Evolutionary conservation across 768 basidiomycete genomes (phyloP), one percentile per base, ranked within the genome.

Genomic region (Cubamyces sp.): DNA sequence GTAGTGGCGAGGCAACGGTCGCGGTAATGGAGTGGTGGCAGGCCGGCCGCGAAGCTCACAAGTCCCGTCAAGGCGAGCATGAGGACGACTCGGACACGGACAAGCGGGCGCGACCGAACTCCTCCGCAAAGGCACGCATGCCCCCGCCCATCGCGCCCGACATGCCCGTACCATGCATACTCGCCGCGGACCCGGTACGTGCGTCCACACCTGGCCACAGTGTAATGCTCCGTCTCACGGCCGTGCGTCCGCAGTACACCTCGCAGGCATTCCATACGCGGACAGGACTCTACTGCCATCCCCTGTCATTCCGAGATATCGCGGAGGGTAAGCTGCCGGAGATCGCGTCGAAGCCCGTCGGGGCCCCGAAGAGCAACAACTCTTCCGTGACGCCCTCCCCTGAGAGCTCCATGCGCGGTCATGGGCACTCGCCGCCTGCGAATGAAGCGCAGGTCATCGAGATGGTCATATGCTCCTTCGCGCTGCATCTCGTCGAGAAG

Each of bases 391-490:
- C 57, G 21, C 19, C 48, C 14, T 59, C 64, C 2, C 53, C 64
- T 18, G 57, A 61, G 42, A 58, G 39, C 51, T 64, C 49, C 16
- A 52, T 49, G 26, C 58, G 47, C 42, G 49, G 49, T 2, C 48
- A 41, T 39, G 16, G 50, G 2, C n/a, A 41, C 12, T 43, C 52
- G 16, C 46, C 54, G 21, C n/a, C 61, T 2, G 46, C n/a, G 30
- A 25, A 23, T 18, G 45, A 26, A 8, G 34, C 34, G 11, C 57
- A 42, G 19, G 60, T 61, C 42, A 71, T 85, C 43, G 88, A 92
- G 66, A 79, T 91, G 74, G 82, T 87, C 15, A 71, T 91, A 21
- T 88, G 88, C 68, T 90, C 89, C 3, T 91, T 91, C 67, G 89
- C 88, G 9, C 73, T 92, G 28, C 90, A 92, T 68, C 84, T 92